Base-by-base conservation (phyloP, 495 filamentous ascomycete genomes). In the Neurospora intermedia region DNA sequence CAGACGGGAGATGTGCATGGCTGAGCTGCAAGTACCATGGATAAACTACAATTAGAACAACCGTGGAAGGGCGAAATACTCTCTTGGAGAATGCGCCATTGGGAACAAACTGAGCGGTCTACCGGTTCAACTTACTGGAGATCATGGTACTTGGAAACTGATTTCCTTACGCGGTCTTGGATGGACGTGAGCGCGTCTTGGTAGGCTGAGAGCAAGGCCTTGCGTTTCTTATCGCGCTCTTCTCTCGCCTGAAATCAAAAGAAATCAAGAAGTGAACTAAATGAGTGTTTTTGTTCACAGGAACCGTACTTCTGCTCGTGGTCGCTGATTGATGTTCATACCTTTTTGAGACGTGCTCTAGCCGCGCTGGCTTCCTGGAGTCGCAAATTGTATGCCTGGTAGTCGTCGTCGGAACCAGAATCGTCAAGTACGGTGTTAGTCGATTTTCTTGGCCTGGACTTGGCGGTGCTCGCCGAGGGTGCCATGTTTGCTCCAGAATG, bases 151-250 rank as follows among this genome's bases (percentile, higher is more conserved):
- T 79, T 77, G 66, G 71, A 18, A 11, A 78, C 69, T 0, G 75
- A 73, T 31, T 74, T 74, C 20, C 75, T 69, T 39, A 79, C 69
- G 39, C 77, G 77, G 27, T 73, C 43, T 38, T 74, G 48, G 23
- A 77, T 73, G 4, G 46, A 43, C n/a, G 69, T 62, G 43, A 79
- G 71, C 38, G 74, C 48, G 38, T 40, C 8, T 0, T 43, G 69
- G 71, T 76, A 74, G 9, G 74, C 77, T 13, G 72, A n/a, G 11
- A 70, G 43, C 13, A 79, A 69, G 35, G 72, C 75, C 13, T 73
- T 43, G 54, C 77, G 77, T 27, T 76, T 75, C 35, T 73, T 72
- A 69, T 79, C 74, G n/a, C 78, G 78, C 39, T 69, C 39, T 70
- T 78, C 72, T 73, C 73, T 69, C 40, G 77, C 77, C 77, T 78